Evolutionary conservation across 352 stramenopile species (phyloP).

Genomic region (Phytopythium delawarense): DNA sequence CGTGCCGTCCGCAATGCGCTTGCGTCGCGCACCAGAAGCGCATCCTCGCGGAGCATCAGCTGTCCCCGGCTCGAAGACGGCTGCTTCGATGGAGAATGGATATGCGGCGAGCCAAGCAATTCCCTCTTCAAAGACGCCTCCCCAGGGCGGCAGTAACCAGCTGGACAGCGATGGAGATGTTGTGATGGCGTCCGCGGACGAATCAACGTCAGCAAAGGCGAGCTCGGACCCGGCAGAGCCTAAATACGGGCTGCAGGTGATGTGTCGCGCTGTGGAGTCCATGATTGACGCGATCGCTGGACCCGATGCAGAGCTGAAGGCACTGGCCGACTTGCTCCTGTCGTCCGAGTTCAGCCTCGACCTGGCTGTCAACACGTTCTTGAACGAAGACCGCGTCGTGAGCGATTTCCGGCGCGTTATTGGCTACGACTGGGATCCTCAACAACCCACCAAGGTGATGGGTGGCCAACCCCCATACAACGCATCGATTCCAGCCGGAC

Average conservation of each 20-base stretch:
- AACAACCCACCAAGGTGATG: constrained; percentile 45
- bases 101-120: background rate
- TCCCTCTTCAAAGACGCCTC: background rate
- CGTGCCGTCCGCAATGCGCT: constrained; percentile 63
- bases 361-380: constrained; percentile 74
- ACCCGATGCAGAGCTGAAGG: constrained; percentile 51
- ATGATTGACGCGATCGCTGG: constrained; percentile 75
- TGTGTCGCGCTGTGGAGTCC: constrained; percentile 72
- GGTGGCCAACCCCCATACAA: constrained; percentile 46
- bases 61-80: background rate
- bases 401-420: constrained; percentile 78
- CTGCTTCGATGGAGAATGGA: background rate
- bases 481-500: constrained; percentile 72
- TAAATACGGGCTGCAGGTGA: constrained; percentile 74
- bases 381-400: constrained; percentile 74
- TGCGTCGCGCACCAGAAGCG: constrained; percentile 58
- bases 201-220: constrained; percentile 5
- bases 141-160: background rate
- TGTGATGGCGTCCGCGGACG: constrained; percentile 41
- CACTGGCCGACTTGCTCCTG: constrained; percentile 68
- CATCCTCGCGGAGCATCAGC: constrained; percentile 14
- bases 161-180: constrained; percentile 60
- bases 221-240: constrained; percentile 37
- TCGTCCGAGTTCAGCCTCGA: constrained; percentile 78
- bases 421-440: constrained; percentile 60